Evolutionary conservation across 352 stramenopile species (phyloP), one percentile per base, ranked within the genome.

Genomic region (Pythium rishiriense): DNA sequence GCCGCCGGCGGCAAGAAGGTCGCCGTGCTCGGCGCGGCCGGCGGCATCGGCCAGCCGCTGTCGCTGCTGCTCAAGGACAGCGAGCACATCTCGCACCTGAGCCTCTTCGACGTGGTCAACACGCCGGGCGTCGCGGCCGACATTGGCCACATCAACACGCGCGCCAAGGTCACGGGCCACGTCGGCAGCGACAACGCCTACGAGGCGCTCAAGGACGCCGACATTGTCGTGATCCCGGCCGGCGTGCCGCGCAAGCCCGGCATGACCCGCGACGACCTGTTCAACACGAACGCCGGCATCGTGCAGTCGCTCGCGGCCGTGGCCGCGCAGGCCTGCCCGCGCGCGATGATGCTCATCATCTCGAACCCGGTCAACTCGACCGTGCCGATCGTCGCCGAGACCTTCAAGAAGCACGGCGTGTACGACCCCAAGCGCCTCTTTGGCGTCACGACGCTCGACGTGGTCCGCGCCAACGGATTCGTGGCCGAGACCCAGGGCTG

Each of bases 321-420:
- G 19, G 97, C 92, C 58, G 97, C 96, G 50, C 83, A 98, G 75
- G 87, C 91, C 76, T 99, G 97, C 83, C 98, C 98, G 11, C 83
- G 99, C 58, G 98, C 97, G 43, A 94, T 93, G 76, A 83, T 98
- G 58, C 76, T 98, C 47, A 98, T 99, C 77, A 99, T 99, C 75
- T 97, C 90, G 66, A 99, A 99, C 86, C 98, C 98, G 9, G 97
- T 99, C 68, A 99, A 99, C 87, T 99, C 93, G 46, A 99, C 97
- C 19, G 97, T 99, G 58, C 98, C 98, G 22, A 99, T 99, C 73
- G 97, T 98, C 50, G 97, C 97, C 46, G 97, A 99, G 83, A 97
- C 98, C 7, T 91, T 99, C 64, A 99, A 99, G 86, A 97, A 98
- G 72, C 69, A 78, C 33, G 90, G 90, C 42, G 94, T 98, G 33